Evolutionary conservation across 306 rosid species (phyloP).

Genomic region (Quercus berberidifolia): DNA sequence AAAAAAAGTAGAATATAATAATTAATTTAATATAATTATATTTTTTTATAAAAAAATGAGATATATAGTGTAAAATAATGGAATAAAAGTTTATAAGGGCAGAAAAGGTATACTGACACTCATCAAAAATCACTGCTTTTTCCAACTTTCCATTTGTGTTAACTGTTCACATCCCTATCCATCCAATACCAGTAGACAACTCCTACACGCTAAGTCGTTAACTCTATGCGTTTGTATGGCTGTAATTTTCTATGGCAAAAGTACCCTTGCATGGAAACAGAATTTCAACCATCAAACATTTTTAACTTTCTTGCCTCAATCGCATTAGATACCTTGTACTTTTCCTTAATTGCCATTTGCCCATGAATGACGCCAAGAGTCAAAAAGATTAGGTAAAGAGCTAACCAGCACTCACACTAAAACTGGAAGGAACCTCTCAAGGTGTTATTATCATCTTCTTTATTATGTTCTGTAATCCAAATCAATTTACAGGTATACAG

Average conservation of each 20-base stretch:
- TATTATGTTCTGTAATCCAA: constrained; percentile 20
- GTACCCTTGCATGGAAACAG: constrained; percentile 46
- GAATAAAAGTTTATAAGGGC: constrained; percentile 25
- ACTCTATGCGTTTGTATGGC: constrained; percentile 37
- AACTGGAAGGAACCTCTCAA: constrained; percentile 37
- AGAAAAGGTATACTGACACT: constrained; percentile 57
- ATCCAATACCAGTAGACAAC: constrained; percentile 52
- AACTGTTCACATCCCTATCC: constrained; percentile 64
- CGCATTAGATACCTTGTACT: constrained; percentile 56
- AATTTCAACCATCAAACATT: constrained; percentile 21
- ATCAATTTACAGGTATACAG: constrained; percentile 7
- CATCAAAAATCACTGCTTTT: constrained; percentile 47
- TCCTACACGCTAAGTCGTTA: constrained; percentile 74
- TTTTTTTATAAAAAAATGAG: background rate
- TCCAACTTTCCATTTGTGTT: constrained; percentile 26
- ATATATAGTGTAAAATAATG: background rate
- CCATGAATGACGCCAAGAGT: constrained; percentile 16
- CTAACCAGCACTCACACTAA: constrained; percentile 8
- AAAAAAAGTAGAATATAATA: constrained; percentile 18
- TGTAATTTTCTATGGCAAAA: constrained; percentile 34
- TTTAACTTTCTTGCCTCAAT: constrained; percentile 4
- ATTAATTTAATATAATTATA: constrained; percentile 19
- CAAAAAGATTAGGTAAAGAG: constrained; percentile 49
- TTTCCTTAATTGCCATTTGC: constrained; percentile 35
- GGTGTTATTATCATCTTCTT: constrained; percentile 26